Percentiles rank a stretch among this genome's conserved stretches.
Conservation (phyloP, 345 rosid genomes). For the Ricinus communis region DNA sequence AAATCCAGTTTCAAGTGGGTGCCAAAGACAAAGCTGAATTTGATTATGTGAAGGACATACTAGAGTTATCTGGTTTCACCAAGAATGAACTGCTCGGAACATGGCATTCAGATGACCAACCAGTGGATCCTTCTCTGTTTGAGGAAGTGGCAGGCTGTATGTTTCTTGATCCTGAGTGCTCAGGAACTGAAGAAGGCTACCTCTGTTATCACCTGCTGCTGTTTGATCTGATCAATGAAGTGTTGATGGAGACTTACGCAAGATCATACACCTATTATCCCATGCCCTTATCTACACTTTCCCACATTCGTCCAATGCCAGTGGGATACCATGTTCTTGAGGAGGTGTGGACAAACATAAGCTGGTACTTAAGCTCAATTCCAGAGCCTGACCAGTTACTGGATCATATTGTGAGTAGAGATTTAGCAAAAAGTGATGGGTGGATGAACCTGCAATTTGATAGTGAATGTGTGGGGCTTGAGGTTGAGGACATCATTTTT, state of each 20-base stretch:
- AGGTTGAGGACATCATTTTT: conserved; percentile 66
- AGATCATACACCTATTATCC: conserved; percentile 60
- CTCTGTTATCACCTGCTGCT: conserved; percentile 45
- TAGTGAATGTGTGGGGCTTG: conserved; percentile 64
- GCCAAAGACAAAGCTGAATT: conserved; percentile 48
- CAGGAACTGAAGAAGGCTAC: conserved; percentile 38
- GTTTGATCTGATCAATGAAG: conserved; percentile 74
- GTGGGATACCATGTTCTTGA: conserved; percentile 52
- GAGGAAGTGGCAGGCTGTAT: conserved; percentile 54
- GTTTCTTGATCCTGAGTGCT: conserved; percentile 44
- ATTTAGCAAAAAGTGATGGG: conserved; percentile 50
- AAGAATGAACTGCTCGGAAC: conserved; percentile 46
- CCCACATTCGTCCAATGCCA: conserved; percentile 58
- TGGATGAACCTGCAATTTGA: conserved; percentile 90
- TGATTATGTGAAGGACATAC: conserved; percentile 64
- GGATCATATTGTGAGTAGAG: conserved; percentile 49
- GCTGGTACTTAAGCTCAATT: conserved; percentile 45
- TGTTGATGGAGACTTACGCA: conserved; percentile 56
- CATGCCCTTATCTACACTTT: conserved; percentile 46
- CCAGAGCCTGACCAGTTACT: conserved; percentile 35
- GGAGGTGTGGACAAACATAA: conserved; percentile 67
- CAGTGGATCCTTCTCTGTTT: conserved; percentile 51
- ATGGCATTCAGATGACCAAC: conserved; percentile 72
- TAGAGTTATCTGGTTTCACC: conserved; percentile 67
- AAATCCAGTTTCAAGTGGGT: conserved; percentile 32